These are phyloP conservation scores for Hemileccinum impolitum DNA, from an alignment of 768 basidiomycete genomes.

Conservation along the genomic window DNA sequence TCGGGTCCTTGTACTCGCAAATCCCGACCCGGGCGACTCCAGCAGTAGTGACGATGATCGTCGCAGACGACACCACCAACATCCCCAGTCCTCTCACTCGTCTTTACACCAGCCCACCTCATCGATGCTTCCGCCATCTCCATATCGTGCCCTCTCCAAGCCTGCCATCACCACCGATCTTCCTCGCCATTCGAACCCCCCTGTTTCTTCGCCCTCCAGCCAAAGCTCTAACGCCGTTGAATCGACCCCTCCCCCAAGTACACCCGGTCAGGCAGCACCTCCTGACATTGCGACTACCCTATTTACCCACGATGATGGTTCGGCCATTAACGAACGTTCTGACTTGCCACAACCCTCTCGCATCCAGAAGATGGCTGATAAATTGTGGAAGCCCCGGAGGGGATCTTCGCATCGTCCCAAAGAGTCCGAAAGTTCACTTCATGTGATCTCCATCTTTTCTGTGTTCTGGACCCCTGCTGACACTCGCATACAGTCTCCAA, in stretches of 20 bases:
- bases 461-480: constrained; percentile 12
- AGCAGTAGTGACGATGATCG: constrained; percentile 39
- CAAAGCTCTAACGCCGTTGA: constrained; percentile 61
- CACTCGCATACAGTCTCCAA: constrained; percentile 24
- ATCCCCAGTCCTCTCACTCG: constrained; percentile 24
- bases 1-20: constrained; percentile 55
- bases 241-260: constrained; percentile 69
- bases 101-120: constrained; percentile 23
- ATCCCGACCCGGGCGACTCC: constrained; percentile 52
- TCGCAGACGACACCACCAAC: constrained; percentile 9
- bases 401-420: constrained; percentile 29
- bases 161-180: constrained; percentile 36
- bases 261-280: constrained; percentile 51
- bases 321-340: constrained; percentile 26
- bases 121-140: constrained; percentile 22
- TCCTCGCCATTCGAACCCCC: constrained; percentile 44
- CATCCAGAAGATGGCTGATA: constrained; percentile 33
- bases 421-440: constrained; percentile 26
- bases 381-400: constrained; percentile 25
- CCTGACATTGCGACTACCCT: constrained; percentile 38
- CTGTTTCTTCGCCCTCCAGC: constrained; percentile 68
- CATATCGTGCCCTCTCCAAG: constrained; percentile 18
- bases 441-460: constrained; percentile 8
- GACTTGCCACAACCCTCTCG: constrained; percentile 29
- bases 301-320: constrained; percentile 38